Base-by-base conservation (phyloP, 2,329 filamentous ascomycete species). In the Cladosporium phlei region DNA sequence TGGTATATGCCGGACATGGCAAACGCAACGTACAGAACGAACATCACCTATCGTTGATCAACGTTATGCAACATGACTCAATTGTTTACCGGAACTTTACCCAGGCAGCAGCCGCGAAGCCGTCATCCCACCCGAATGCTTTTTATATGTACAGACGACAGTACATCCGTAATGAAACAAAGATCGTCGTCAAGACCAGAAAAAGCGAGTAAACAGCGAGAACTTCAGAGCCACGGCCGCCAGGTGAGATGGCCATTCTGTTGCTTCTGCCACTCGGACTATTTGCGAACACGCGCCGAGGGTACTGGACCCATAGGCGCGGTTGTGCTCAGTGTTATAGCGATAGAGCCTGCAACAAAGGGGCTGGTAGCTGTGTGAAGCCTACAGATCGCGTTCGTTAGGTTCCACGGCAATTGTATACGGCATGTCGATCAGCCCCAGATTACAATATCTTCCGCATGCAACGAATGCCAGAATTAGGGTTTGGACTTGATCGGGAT, bases 191-290 rank as follows among this genome's bases (percentile, higher is more conserved):
- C 40, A 53, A 37, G 9, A 19, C 38, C 22, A 45, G 22, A 22
- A 53, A 53, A 21, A 53, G 21, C 10, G 39, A 25, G 22, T 43
- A 51, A 11, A 51, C 34, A 10, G 27, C 27, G 39, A 48, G 29
- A 24, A 51, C 49, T 33, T 51, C 46, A 25, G 39, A 29, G 20
- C 49, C 49, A 37, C 49, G 45, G 19, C 46, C 49, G 25, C 38
- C 49, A 4, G 40, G 11, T 38, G 40, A 20, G 40, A 51, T 46
- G 9, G 40, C 39, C 20, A 40, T 40, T 5, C 2, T 37, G 38
- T 35, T 22, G 33, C 19, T 22, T n/a, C 29, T 33, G 29, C 29
- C 19, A 4, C 29, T 16, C 33, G 17, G 10, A 20, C 33, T 5
- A n/a, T 6, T 35, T 1, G 19, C 33, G 8, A 22, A 35, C 10